phyloP scores from a whole-genome alignment of 108 stramenopile genomes.

The Cyclotella choctawhatcheeana region DNA sequence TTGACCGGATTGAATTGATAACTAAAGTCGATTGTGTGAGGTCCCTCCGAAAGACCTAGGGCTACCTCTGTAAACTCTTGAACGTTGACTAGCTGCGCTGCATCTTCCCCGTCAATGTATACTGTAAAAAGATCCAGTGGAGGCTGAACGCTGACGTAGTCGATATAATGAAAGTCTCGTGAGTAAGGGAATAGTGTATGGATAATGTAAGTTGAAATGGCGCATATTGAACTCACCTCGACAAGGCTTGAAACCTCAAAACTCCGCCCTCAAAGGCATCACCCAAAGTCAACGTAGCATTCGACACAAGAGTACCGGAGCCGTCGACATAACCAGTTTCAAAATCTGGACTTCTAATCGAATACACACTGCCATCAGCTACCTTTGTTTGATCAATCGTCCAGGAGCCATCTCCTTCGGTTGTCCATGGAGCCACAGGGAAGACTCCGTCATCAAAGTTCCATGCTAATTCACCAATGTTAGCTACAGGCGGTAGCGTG shows the following conservation, averaged over 20 bases:
- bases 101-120: slow-evolving; percentile 27
- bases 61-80: slow-evolving; percentile 28
- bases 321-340: neutral
- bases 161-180: neutral
- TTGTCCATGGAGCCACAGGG: slow-evolving; percentile 22
- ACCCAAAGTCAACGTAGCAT: slow-evolving; percentile 28
- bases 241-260: slow-evolving; percentile 3
- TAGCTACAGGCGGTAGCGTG: neutral
- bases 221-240: too few relatives aligned
- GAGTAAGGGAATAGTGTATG: neutral
- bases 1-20: slow-evolving; percentile 35
- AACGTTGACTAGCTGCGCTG: slow-evolving; percentile 23
- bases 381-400: slow-evolving; percentile 3
- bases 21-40: slow-evolving; percentile 37
- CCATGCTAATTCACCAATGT: neutral
- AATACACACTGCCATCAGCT: neutral
- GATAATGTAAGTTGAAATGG: neutral
- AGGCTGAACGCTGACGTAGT: slow-evolving; percentile 27
- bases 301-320: neutral
- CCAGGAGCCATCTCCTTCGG: slow-evolving; percentile 19
- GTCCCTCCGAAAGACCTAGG: slow-evolving; percentile 26
- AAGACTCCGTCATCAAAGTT: slow-evolving; percentile 8
- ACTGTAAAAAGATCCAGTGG: slow-evolving; percentile 38
- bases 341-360: slow-evolving; percentile 34
- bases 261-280: slow-evolving; percentile 23